phyloP scores from a whole-genome alignment of 257 asterid genomes.

The Gentiana straminea region DNA sequence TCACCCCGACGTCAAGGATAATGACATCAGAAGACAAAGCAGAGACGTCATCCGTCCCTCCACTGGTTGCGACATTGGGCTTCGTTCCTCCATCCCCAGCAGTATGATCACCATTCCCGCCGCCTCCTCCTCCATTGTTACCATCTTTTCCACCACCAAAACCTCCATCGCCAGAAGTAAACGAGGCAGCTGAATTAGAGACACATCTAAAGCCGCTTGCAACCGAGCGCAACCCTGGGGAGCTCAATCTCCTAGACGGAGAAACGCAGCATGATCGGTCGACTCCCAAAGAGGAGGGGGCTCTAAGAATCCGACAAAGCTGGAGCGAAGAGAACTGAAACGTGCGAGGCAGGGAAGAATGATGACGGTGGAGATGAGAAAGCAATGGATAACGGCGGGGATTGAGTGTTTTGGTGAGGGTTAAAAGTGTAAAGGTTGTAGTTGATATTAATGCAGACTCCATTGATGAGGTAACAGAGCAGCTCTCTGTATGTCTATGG shows the following conservation, averaged over 20 bases:
- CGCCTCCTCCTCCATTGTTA: slow-evolving; percentile 25
- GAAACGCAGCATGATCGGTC: slow-evolving; percentile 23
- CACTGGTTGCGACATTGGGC: slow-evolving; percentile 39
- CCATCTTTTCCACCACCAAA: slow-evolving; percentile 50
- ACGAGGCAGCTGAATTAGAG: slow-evolving; percentile 35
- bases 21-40: slow-evolving; percentile 69
- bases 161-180: slow-evolving; percentile 69
- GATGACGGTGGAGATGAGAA: slow-evolving; percentile 41
- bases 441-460: slow-evolving; percentile 39
- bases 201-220: slow-evolving; percentile 32
- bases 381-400: slow-evolving; percentile 33
- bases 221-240: slow-evolving; percentile 5
- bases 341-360: slow-evolving; percentile 28
- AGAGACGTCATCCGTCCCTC: slow-evolving; percentile 44
- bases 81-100: slow-evolving; percentile 45
- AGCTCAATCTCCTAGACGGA: slow-evolving; percentile 15
- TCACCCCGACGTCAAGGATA: slow-evolving; percentile 83
- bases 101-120: slow-evolving; percentile 44
- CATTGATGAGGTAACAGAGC: slow-evolving; percentile 23
- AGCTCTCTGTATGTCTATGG: not conserved
- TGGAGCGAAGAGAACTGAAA: slow-evolving; percentile 32
- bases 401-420: slow-evolving; percentile 34
- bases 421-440: slow-evolving; percentile 28
- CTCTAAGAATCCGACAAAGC: slow-evolving; percentile 14
- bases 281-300: slow-evolving; percentile 2